phyloP scores from a whole-genome alignment of 106 monocot species.

The Xerophyta viscosa region DNA sequence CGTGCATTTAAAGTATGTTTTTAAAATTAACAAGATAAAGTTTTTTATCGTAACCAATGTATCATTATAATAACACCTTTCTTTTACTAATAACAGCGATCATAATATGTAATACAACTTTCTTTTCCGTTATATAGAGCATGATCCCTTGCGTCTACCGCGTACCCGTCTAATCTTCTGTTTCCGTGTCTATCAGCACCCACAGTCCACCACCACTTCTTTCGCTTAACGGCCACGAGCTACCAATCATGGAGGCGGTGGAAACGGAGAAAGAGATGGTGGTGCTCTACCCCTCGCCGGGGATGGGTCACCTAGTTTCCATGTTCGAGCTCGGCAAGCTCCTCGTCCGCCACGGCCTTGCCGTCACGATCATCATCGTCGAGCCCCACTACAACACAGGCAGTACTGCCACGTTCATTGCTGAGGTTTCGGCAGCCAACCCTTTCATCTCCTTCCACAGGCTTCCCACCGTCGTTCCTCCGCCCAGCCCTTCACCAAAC shows the following conservation, averaged over 20 bases:
- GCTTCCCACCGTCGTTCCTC: slow-evolving; percentile 11
- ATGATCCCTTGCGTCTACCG: no score
- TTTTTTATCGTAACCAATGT: no score
- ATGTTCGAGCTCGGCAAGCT: slow-evolving; percentile 10
- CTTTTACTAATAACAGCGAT: no score
- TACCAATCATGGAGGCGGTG: not conserved
- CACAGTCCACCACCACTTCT: not conserved
- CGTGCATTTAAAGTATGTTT: no score
- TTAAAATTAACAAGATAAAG: no score
- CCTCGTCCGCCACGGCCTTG: slow-evolving; percentile 4
- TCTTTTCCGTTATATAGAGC: no score
- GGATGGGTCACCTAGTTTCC: slow-evolving; percentile 9
- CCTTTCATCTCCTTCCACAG: slow-evolving; percentile 21
- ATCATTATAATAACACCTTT: no score
- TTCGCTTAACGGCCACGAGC: not conserved
- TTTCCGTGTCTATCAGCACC: no score
- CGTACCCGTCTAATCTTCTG: no score
- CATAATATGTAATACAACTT: no score
- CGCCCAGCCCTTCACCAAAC: slow-evolving; percentile 4
- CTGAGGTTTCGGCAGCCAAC: slow-evolving; percentile 5
- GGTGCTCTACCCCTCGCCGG: slow-evolving; percentile 7
- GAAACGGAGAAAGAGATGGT: not conserved
- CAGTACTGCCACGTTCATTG: slow-evolving; percentile 13
- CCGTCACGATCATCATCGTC: slow-evolving; percentile 11
- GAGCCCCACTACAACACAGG: slow-evolving; percentile 10